Conservation (phyloP, 441 rosid species). For the Gossypium trilobum region DNA sequence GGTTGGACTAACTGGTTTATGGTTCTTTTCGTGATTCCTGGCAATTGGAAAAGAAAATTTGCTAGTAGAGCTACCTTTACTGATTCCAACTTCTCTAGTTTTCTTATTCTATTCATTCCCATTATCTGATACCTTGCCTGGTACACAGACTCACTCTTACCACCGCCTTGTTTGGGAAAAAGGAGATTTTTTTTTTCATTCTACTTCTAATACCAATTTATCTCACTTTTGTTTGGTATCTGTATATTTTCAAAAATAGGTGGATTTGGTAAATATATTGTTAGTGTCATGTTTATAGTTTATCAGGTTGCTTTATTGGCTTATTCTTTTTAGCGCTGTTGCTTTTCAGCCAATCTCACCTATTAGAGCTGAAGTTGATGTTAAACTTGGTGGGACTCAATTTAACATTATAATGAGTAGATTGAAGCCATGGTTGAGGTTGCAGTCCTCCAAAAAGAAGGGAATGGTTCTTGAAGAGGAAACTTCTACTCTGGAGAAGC, state of each 20-base stretch:
- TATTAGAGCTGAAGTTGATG: slow-evolving; percentile 81
- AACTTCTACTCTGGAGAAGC: slow-evolving; percentile 32
- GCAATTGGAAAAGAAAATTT: background rate
- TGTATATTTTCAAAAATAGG: background rate
- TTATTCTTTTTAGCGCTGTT: slow-evolving; percentile 16
- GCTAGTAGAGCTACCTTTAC: background rate
- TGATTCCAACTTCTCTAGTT: slow-evolving; percentile 1
- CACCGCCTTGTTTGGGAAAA: background rate
- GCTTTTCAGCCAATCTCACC: slow-evolving; percentile 63
- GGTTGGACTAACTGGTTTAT: background rate
- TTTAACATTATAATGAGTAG: slow-evolving; percentile 62
- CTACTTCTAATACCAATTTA: background rate
- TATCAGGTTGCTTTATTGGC: background rate
- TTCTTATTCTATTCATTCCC: background rate
- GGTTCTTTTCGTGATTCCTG: slow-evolving; percentile 6
- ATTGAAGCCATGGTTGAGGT: slow-evolving; percentile 74
- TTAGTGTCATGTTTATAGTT: background rate
- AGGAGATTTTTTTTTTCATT: background rate
- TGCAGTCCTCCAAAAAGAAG: slow-evolving; percentile 60
- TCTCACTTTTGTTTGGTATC: slow-evolving; percentile 3
- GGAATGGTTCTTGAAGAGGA: slow-evolving; percentile 60
- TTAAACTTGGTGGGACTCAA: slow-evolving; percentile 78
- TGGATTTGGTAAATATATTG: slow-evolving; percentile 4
- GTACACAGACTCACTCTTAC: background rate
- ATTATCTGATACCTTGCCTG: background rate